Evolutionary conservation across 2,329 filamentous ascomycete species (phyloP).

Genomic region (Ascochyta lentis): DNA sequence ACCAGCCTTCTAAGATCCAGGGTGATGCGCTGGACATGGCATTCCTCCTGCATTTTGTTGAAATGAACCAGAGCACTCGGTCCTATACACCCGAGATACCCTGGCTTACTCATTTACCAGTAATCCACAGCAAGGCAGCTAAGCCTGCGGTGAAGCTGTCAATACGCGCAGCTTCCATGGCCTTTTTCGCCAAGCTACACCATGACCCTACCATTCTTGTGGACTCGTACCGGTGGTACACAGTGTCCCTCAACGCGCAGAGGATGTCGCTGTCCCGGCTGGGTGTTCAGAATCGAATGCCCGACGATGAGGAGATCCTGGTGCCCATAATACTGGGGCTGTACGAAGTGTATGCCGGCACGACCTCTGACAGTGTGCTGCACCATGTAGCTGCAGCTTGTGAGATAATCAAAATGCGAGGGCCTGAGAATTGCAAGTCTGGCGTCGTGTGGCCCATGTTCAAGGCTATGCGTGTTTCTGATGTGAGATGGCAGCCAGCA

Average conservation of each 20-base stretch:
- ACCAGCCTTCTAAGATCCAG: constrained; percentile 34
- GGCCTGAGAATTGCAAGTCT: constrained; percentile 35
- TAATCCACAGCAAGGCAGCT: constrained; percentile 23
- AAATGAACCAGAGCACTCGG: constrained; percentile 29
- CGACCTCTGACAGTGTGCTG: constrained; percentile 36
- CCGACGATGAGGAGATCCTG: constrained; percentile 38
- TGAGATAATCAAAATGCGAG: constrained; percentile 42
- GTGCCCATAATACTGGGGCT: constrained; percentile 39
- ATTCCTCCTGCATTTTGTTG: constrained; percentile 42
- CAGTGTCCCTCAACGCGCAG: constrained; percentile 34
- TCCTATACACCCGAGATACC: constrained; percentile 31
- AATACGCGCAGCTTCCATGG: constrained; percentile 43
- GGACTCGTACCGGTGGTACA: constrained; percentile 45
- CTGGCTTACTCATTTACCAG: constrained; percentile 35
- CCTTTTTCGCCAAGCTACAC: constrained; percentile 41
- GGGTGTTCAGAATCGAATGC: constrained; percentile 22
- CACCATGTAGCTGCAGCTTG: constrained; percentile 38
- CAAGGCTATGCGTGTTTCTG: constrained; percentile 38
- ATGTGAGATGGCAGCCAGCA: constrained; percentile 25
- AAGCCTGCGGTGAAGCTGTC: constrained; percentile 39
- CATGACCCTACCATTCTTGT: constrained; percentile 37
- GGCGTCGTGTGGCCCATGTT: constrained; percentile 35
- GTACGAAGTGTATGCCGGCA: constrained; percentile 42
- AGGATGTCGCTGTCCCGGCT: constrained; percentile 31
- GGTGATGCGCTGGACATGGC: constrained; percentile 36